These are phyloP conservation scores for Xanthoconium purpureum DNA, from an alignment of 768 basidiomycete species.

Conservation along the genomic window DNA sequence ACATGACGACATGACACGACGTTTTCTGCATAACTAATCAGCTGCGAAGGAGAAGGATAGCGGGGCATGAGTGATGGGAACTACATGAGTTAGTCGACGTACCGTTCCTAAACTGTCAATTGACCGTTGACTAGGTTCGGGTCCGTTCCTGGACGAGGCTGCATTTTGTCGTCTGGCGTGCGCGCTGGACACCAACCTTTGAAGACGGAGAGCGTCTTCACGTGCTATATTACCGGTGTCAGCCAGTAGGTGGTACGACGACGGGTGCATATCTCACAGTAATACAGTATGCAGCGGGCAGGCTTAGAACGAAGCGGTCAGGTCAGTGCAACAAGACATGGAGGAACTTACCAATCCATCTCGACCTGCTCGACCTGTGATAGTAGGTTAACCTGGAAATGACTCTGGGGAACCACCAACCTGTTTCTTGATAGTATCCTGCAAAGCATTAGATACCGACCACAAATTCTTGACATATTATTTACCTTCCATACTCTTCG, in stretches of 20 bases:
- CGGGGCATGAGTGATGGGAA: conserved; percentile 6
- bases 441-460: not conserved
- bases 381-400: conserved; percentile 2
- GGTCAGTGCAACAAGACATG: not conserved
- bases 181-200: conserved; percentile 46
- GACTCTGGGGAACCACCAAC: conserved; percentile 33
- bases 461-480: not conserved
- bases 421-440: conserved; percentile 90
- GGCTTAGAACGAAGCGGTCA: conserved; percentile 42
- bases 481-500: conserved; percentile 79
- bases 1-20: conserved; percentile 64
- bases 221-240: conserved; percentile 51
- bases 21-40: conserved; percentile 58
- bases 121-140: conserved; percentile 66
- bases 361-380: conserved; percentile 70
- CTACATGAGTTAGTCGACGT: conserved; percentile 23
- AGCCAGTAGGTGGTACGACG: not conserved
- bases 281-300: conserved; percentile 78
- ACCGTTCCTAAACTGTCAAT: conserved; percentile 63
- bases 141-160: conserved; percentile 45
- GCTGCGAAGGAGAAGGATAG: conserved; percentile 25
- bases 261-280: conserved; percentile 47
- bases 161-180: conserved; percentile 44
- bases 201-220: conserved; percentile 65
- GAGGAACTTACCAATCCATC: conserved; percentile 59